Percentiles rank a stretch among this genome's conserved stretches.
Evolutionary conservation across 306 rosid genomes (phyloP).

Genomic region (Macrotyloma uniflorum): DNA sequence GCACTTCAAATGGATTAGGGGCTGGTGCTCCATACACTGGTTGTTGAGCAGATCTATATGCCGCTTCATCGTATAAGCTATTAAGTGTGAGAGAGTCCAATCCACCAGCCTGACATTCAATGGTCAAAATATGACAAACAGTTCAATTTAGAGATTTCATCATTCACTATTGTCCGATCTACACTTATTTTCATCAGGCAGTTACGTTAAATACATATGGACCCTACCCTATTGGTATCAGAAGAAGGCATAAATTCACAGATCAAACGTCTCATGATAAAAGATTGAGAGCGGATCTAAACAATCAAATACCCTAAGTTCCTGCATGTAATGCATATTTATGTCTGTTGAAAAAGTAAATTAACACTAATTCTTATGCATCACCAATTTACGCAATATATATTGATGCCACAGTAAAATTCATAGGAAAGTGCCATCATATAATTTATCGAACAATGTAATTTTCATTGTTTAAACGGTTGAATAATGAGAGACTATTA

Average conservation of each 20-base stretch:
- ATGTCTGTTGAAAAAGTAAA: background rate
- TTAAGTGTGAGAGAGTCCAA: slow-evolving; percentile 88
- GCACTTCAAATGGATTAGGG: slow-evolving; percentile 93
- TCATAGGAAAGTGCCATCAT: background rate
- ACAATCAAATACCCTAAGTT: background rate
- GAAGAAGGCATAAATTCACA: background rate
- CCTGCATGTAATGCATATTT: background rate
- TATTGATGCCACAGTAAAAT: background rate
- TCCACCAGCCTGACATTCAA: slow-evolving; percentile 85
- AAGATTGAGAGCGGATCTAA: background rate
- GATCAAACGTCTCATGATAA: background rate
- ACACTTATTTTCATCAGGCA: background rate
- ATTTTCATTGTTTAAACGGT: background rate
- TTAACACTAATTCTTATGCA: slow-evolving; percentile 4
- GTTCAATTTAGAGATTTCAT: slow-evolving; percentile 21
- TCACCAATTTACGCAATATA: background rate
- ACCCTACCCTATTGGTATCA: background rate
- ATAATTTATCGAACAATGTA: slow-evolving; percentile 22
- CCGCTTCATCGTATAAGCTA: slow-evolving; percentile 89
- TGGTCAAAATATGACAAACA: slow-evolving; percentile 2
- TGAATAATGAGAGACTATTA: background rate
- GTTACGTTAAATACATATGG: background rate
- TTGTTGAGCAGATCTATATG: slow-evolving; percentile 86
- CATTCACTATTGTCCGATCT: background rate
- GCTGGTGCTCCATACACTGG: slow-evolving; percentile 89